Conservation (phyloP, 306 rosid species). For the Macrotyloma uniflorum region DNA sequence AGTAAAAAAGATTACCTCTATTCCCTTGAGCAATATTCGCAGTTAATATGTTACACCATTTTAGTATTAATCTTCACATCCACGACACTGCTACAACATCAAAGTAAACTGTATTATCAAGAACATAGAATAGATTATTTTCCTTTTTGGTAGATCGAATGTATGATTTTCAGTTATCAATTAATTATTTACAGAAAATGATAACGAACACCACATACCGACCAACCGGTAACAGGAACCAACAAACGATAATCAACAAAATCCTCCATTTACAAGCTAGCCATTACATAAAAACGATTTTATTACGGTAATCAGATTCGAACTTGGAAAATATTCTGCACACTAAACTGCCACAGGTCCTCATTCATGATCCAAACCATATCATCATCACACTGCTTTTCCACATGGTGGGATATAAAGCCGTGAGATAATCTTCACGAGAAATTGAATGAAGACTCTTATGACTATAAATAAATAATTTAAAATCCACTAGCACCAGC, state of each 20-base stretch:
- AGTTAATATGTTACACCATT: constrained; percentile 6
- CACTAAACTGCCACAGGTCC: constrained; percentile 12
- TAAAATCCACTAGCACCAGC: constrained; percentile 29
- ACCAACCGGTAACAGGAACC: constrained; percentile 26
- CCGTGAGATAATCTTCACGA: constrained; percentile 24
- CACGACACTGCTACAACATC: constrained; percentile 9
- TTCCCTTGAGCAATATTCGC: neutral
- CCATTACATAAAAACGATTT: neutral
- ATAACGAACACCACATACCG: constrained; percentile 16
- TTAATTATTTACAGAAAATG: constrained; percentile 36
- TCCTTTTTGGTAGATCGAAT: constrained; percentile 3
- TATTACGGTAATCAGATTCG: constrained; percentile 6
- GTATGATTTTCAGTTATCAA: constrained; percentile 10
- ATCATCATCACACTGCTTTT: constrained; percentile 11
- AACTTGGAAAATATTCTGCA: neutral
- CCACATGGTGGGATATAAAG: constrained; percentile 10
- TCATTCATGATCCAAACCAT: constrained; percentile 18
- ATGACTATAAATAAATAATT: constrained; percentile 15
- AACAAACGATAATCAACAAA: constrained; percentile 24
- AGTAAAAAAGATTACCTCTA: too few relatives aligned
- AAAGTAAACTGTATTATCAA: constrained; percentile 8
- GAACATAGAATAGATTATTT: constrained; percentile 32
- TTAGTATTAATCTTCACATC: constrained; percentile 23
- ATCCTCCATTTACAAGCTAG: constrained; percentile 31
- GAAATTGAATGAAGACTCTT: constrained; percentile 14